phyloP scores from a whole-genome alignment of 352 stramenopile species.

The Pythium rhizo-oryzae region DNA sequence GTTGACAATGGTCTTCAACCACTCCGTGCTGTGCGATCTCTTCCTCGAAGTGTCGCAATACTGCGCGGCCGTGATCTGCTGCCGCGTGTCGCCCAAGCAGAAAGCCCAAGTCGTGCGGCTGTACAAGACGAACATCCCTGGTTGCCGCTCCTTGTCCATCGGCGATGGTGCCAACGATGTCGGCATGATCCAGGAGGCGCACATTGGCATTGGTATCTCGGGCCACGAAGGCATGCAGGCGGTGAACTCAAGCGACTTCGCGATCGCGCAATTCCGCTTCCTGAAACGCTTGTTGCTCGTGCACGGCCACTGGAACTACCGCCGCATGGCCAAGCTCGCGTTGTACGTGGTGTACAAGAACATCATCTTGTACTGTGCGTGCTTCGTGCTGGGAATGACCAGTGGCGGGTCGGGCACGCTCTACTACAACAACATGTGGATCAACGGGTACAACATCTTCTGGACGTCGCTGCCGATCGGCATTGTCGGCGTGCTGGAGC shows the following conservation, averaged over 20 bases:
- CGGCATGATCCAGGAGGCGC: constrained; percentile 99
- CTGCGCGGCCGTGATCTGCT: constrained; percentile 90
- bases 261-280: constrained; percentile 98
- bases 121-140: constrained; percentile 84
- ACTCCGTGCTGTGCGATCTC: constrained; percentile 69
- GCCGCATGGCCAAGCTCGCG: constrained; percentile 94
- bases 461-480: constrained; percentile 94
- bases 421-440: constrained; percentile 91
- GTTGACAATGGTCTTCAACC: constrained; percentile 78
- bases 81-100: constrained; percentile 91
- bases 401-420: constrained; percentile 77
- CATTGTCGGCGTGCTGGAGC: constrained; percentile 79
- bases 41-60: constrained; percentile 87
- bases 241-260: constrained; percentile 98
- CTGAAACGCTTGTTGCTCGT: constrained; percentile 96
- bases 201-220: constrained; percentile 98
- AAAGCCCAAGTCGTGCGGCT: constrained; percentile 90
- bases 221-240: constrained; percentile 98
- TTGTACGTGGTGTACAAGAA: constrained; percentile 99
- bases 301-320: constrained; percentile 99
- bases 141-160: constrained; percentile 94
- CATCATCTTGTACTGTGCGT: constrained; percentile 86
- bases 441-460: constrained; percentile 97
- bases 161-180: constrained; percentile 99
- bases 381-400: constrained; percentile 89